A percentile compares a stretch with the other conserved stretches of the same genome.
These are phyloP conservation scores for Penicillium alfredii DNA, from an alignment of 495 filamentous ascomycete genomes.

Conservation along the genomic window DNA sequence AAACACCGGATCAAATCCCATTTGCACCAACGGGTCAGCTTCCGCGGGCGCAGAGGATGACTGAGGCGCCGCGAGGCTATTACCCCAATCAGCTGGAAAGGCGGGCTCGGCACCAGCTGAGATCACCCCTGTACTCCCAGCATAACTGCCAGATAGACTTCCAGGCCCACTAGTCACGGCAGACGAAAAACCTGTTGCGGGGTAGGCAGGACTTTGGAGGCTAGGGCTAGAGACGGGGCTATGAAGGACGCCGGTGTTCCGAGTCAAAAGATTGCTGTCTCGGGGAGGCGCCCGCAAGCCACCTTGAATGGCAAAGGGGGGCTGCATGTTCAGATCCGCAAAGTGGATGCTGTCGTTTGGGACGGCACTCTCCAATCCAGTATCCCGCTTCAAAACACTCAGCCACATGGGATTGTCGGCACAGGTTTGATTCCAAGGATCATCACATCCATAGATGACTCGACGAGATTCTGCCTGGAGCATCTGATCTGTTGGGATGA, in stretches of 20 bases:
- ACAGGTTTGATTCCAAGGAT: constrained; percentile 67
- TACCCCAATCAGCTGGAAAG: constrained; percentile 36
- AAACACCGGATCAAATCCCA: constrained; percentile 41
- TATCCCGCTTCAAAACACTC: constrained; percentile 59
- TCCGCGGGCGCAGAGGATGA: constrained; percentile 27
- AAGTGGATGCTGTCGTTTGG: constrained; percentile 33
- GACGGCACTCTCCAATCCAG: constrained; percentile 40
- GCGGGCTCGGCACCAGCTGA: constrained; percentile 24
- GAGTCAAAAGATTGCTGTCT: constrained; percentile 28
- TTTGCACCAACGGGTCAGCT: constrained; percentile 36
- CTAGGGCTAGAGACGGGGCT: constrained; percentile 29
- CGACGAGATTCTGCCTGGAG: constrained; percentile 58
- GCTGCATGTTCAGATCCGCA: constrained; percentile 35
- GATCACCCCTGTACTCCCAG: constrained; percentile 31
- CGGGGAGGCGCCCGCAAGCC: constrained; percentile 26
- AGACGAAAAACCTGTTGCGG: constrained; percentile 33
- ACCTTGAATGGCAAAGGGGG: constrained; percentile 32
- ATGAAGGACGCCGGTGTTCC: constrained; percentile 22
- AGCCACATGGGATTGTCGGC: constrained; percentile 63
- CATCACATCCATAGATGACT: constrained; percentile 59
- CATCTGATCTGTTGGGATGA: constrained; percentile 53
- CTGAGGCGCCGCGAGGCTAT: constrained; percentile 29
- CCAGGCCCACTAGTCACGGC: constrained; percentile 31
- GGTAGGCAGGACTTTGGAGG: constrained; percentile 32
- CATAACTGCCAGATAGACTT: constrained; percentile 38